phyloP scores from a whole-genome alignment of 2,329 filamentous ascomycete genomes.

The Cyclaneusma minus region DNA sequence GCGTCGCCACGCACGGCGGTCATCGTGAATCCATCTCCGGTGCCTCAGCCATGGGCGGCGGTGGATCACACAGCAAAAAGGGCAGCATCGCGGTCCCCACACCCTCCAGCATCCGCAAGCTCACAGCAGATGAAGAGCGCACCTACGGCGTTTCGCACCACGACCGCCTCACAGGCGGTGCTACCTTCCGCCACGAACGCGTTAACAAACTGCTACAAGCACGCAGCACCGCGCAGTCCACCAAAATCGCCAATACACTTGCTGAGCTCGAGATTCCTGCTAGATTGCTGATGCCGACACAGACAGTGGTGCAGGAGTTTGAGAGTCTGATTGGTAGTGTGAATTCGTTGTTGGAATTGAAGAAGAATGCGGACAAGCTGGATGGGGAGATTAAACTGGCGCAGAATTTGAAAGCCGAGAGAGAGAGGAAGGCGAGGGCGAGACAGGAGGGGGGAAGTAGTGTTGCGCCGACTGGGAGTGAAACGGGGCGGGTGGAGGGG shows the following conservation, averaged over 20 bases:
- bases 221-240: constrained; percentile 61
- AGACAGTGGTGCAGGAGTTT: constrained; percentile 54
- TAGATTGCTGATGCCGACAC: constrained; percentile 59
- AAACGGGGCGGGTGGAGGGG: constrained; percentile 53
- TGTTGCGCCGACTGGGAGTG: constrained; percentile 46
- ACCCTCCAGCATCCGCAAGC: constrained; percentile 51
- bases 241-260: constrained; percentile 59
- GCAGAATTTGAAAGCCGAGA: constrained; percentile 33
- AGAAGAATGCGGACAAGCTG: constrained; percentile 63
- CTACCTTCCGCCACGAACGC: constrained; percentile 77
- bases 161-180: constrained; percentile 72
- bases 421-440: constrained; percentile 20
- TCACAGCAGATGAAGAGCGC: constrained; percentile 59
- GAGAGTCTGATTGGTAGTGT: constrained; percentile 57
- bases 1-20: too few species aligned
- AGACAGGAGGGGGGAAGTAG: constrained; percentile 16
- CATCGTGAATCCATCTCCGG: constrained; percentile 15
- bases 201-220: constrained; percentile 65
- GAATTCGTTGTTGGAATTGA: constrained; percentile 51
- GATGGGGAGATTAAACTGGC: constrained; percentile 53
- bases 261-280: constrained; percentile 56
- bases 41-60: constrained; percentile 23
- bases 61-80: constrained; percentile 20
- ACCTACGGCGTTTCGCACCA: constrained; percentile 75
- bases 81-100: constrained; percentile 17